A percentile compares a stretch with the other conserved stretches of the same genome.
phyloP scores from a whole-genome alignment of 306 rosid species.

The Luffa aegyptiaca region DNA sequence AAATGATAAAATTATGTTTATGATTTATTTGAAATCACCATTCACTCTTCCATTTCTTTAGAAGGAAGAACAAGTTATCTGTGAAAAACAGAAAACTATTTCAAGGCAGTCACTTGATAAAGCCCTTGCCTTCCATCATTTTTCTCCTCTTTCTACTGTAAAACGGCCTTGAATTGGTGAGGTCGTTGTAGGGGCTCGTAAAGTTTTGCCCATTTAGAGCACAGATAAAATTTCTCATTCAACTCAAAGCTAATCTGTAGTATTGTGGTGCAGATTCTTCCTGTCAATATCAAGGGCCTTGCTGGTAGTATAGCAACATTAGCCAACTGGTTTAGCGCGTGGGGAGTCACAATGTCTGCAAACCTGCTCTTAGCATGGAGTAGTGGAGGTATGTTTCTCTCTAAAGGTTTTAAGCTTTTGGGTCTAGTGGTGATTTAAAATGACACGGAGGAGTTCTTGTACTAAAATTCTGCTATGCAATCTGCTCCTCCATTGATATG shows the following conservation, averaged over 20 bases:
- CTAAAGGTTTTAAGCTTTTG: background rate
- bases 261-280: constrained; percentile 64
- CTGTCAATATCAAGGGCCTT: constrained; percentile 73
- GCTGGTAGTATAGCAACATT: constrained; percentile 96
- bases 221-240: background rate
- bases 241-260: background rate
- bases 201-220: background rate
- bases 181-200: background rate
- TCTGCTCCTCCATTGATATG: background rate
- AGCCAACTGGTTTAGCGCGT: constrained; percentile 72
- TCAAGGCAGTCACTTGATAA: background rate
- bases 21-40: background rate
- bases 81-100: background rate
- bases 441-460: background rate
- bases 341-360: constrained; percentile 73
- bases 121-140: background rate
- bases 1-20: background rate
- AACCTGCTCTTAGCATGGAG: constrained; percentile 85
- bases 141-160: background rate
- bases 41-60: too few relatives aligned
- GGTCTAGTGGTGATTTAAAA: background rate
- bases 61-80: background rate
- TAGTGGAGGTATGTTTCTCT: constrained; percentile 55
- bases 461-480: background rate
- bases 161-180: background rate